These are phyloP conservation scores for Blastosporella zonata DNA, from an alignment of 1,284 basidiomycete species.

Conservation along the genomic window DNA sequence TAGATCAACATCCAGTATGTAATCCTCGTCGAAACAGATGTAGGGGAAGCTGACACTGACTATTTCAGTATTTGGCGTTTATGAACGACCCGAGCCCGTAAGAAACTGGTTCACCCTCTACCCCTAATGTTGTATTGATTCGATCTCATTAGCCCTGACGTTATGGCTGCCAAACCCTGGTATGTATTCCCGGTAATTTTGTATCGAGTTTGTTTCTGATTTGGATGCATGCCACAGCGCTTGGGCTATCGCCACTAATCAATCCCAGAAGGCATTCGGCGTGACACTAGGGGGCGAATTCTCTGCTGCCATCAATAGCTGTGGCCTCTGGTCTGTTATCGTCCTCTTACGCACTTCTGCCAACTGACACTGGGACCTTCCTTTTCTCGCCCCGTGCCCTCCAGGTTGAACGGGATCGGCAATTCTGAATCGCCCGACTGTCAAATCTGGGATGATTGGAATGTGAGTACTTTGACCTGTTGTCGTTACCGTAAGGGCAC, in stretches of 20 bases:
- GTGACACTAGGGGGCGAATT: constrained; percentile 72
- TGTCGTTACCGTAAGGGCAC: neutral
- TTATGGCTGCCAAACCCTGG: constrained; percentile 50
- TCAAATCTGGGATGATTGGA: constrained; percentile 41
- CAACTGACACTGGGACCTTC: neutral
- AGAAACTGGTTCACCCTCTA: constrained; percentile 14
- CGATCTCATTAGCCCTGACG: constrained; percentile 28
- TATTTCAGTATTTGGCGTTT: constrained; percentile 41
- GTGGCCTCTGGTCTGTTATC: constrained; percentile 41
- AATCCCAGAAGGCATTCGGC: constrained; percentile 56
- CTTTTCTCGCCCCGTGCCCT: constrained; percentile 1
- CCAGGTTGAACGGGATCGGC: constrained; percentile 69
- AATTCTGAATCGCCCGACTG: constrained; percentile 51
- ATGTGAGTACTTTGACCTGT: constrained; percentile 25
- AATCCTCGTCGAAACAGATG: neutral
- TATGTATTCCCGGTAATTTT: constrained; percentile 21
- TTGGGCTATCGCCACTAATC: constrained; percentile 48
- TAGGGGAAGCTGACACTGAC: neutral
- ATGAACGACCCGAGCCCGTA: constrained; percentile 34
- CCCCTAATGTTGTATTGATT: neutral
- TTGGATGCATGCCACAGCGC: constrained; percentile 27
- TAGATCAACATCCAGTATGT: constrained; percentile 67
- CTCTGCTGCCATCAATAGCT: constrained; percentile 65
- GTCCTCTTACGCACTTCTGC: neutral
- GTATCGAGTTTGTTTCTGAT: constrained; percentile 18